Percentiles rank a stretch among this genome's conserved stretches.
Evolutionary conservation across 305 asterid genomes (phyloP).

Genomic region (Fraxinus angustifolia): DNA sequence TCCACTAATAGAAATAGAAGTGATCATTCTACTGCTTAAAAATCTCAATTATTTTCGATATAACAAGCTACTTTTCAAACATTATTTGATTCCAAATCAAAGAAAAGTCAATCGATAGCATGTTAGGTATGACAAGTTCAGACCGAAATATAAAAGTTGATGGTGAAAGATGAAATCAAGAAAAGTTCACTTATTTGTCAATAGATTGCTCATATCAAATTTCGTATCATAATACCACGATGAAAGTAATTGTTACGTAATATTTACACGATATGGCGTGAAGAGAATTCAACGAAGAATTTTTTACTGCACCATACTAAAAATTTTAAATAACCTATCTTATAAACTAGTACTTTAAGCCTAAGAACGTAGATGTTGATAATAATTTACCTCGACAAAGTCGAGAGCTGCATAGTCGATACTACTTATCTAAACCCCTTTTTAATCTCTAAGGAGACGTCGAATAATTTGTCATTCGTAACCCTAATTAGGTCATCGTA

Average conservation of each 20-base stretch:
- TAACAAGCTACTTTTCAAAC: not conserved
- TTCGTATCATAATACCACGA: not conserved
- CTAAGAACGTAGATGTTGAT: not conserved
- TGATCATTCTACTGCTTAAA: not conserved
- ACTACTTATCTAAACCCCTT: not conserved
- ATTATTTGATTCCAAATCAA: not conserved
- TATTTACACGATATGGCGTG: not conserved
- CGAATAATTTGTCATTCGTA: not conserved
- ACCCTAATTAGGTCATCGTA: not conserved
- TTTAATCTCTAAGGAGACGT: not conserved
- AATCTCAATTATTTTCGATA: not conserved
- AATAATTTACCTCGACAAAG: not conserved
- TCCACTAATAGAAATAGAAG: not conserved
- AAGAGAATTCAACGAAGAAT: not conserved
- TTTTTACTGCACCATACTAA: not conserved
- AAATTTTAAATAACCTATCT: not conserved
- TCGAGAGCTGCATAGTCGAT: not conserved
- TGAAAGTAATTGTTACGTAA: not conserved
- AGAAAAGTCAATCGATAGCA: not conserved
- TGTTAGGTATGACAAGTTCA: not conserved
- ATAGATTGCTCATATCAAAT: not conserved
- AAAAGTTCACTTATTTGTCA: not conserved
- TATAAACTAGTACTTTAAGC: not conserved
- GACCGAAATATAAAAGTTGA: not conserved
- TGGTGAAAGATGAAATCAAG: not conserved